Evolutionary conservation across 1,284 basidiomycete species (phyloP).

Genomic region (Mycosarcoma mackinlayi): DNA sequence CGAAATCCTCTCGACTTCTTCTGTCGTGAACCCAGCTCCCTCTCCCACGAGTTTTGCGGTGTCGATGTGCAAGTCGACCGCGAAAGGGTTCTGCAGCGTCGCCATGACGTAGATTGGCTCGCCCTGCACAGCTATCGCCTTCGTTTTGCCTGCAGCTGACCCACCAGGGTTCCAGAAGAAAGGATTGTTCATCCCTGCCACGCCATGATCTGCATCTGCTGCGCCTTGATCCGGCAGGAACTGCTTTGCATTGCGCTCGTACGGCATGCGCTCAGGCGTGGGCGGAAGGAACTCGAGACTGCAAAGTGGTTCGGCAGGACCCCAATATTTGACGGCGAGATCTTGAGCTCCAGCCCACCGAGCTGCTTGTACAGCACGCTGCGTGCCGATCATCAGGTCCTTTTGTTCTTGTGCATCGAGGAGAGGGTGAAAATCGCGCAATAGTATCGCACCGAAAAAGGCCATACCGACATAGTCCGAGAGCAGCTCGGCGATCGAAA

Average conservation of each 20-base stretch:
- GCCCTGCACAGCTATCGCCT: constrained; percentile 80
- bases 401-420: constrained; percentile 59
- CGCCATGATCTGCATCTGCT: constrained; percentile 13
- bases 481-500: constrained; percentile 88
- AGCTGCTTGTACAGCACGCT: constrained; percentile 60
- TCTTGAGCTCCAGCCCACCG: constrained; percentile 51
- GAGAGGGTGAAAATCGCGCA: constrained; percentile 43
- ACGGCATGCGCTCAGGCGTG: constrained; percentile 77
- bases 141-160: constrained; percentile 54
- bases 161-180: constrained; percentile 50
- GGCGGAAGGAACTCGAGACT: constrained; percentile 82
- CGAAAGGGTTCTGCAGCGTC: constrained; percentile 87
- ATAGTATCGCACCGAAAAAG: constrained; percentile 48
- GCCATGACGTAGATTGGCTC: constrained; percentile 84
- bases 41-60: constrained; percentile 83
- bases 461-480: constrained; percentile 75
- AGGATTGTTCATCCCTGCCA: constrained; percentile 37
- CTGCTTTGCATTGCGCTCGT: constrained; percentile 73
- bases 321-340: constrained; percentile 67
- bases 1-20: constrained; percentile 73
- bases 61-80: constrained; percentile 87
- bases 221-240: background rate
- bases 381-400: constrained; percentile 56
- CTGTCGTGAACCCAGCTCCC: constrained; percentile 75
- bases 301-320: constrained; percentile 74